Conservation (phyloP, 177 flowering plant genomes). For the Tripterygium wilfordii region DNA sequence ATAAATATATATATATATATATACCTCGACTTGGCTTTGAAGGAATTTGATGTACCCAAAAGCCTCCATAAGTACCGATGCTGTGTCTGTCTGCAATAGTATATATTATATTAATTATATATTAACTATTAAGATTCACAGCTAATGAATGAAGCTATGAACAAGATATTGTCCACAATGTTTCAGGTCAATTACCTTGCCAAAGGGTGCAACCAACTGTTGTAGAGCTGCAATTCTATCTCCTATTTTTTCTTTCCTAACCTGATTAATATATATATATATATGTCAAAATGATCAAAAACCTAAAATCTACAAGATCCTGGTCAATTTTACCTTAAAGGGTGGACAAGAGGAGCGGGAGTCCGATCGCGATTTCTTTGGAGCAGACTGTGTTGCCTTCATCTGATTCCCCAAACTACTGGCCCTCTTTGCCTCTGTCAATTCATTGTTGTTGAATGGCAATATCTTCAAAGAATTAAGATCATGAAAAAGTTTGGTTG, state of each 20-base stretch:
- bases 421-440: constrained; percentile 47
- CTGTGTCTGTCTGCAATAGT: constrained; percentile 83
- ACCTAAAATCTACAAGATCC: background rate
- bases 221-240: constrained; percentile 94
- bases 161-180: too few species aligned
- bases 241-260: constrained; percentile 86
- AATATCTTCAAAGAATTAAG: constrained; percentile 17
- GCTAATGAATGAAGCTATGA: background rate
- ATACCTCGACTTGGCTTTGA: constrained; percentile 89
- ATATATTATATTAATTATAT: constrained; percentile 10
- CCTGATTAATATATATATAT: constrained; percentile 40
- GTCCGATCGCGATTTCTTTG: constrained; percentile 71
- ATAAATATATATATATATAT: background rate
- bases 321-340: constrained; percentile 48
- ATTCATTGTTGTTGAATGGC: constrained; percentile 32
- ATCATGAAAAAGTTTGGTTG: too few species aligned
- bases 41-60: constrained; percentile 94
- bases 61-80: constrained; percentile 94
- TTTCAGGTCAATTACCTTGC: constrained; percentile 71
- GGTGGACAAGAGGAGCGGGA: constrained; percentile 70
- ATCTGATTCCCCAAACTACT: constrained; percentile 11
- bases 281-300: background rate
- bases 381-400: constrained; percentile 9
- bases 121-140: too few species aligned
- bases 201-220: constrained; percentile 87